phyloP scores from a whole-genome alignment of 805 yeast genomes.

The Candida vaughaniae region DNA sequence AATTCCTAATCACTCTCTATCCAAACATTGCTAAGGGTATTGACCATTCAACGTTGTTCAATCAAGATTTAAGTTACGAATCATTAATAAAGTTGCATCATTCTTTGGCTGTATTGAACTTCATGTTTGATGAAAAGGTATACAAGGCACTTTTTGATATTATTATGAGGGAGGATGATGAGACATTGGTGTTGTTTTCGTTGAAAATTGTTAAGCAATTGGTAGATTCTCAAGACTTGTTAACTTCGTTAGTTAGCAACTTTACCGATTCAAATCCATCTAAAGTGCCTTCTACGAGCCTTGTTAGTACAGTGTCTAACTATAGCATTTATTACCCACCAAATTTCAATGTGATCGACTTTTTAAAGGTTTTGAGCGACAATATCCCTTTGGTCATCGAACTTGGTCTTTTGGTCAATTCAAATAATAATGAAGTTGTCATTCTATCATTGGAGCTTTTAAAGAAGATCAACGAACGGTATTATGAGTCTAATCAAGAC shows the following conservation, averaged over 20 bases:
- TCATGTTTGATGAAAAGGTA: conserved; percentile 58
- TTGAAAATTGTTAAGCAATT: conserved; percentile 25
- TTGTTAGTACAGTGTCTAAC: not conserved
- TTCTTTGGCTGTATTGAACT: conserved; percentile 61
- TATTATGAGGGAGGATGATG: conserved; percentile 59
- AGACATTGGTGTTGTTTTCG: conserved; percentile 22
- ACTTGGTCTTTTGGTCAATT: conserved; percentile 71
- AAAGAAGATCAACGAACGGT: conserved; percentile 40
- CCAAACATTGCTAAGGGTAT: conserved; percentile 26
- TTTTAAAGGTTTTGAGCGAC: conserved; percentile 69
- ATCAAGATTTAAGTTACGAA: conserved; percentile 16
- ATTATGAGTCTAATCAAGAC: conserved; percentile 6
- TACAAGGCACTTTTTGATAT: conserved; percentile 57
- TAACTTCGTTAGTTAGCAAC: conserved; percentile 10
- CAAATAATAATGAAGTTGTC: conserved; percentile 51
- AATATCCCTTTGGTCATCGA: conserved; percentile 73
- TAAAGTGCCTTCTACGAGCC: not conserved
- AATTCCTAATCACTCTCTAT: conserved; percentile 50
- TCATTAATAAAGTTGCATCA: conserved; percentile 62
- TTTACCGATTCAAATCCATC: not conserved
- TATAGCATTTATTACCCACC: conserved; percentile 37
- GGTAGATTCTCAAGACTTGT: conserved; percentile 31
- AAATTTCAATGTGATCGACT: conserved; percentile 56
- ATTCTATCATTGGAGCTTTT: conserved; percentile 53
- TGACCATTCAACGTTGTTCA: conserved; percentile 26